phyloP scores from a whole-genome alignment of 1,284 basidiomycete species.

The Rhizoctonia solani region DNA sequence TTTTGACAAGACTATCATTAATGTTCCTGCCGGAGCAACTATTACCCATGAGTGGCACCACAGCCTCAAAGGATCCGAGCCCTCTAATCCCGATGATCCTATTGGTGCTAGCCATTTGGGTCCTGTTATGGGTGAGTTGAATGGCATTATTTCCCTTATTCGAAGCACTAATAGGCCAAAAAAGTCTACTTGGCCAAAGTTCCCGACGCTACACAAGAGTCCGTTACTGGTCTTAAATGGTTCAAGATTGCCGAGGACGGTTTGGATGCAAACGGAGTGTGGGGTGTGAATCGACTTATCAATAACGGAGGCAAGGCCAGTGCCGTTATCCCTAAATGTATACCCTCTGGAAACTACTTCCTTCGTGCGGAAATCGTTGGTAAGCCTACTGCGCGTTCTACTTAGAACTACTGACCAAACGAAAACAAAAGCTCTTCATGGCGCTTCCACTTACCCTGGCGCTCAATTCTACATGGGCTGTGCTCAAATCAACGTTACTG shows the following conservation, averaged over 20 bases:
- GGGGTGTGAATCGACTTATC: slow-evolving; percentile 41
- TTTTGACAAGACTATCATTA: slow-evolving; percentile 3
- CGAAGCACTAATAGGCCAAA: background rate
- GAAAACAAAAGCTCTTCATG: slow-evolving; percentile 9
- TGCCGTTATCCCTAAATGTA: slow-evolving; percentile 53
- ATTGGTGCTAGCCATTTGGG: slow-evolving; percentile 2
- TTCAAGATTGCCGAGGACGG: slow-evolving; percentile 59
- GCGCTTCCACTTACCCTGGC: slow-evolving; percentile 39
- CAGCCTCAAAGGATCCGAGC: background rate
- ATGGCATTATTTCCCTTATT: background rate
- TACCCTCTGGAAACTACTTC: slow-evolving; percentile 57
- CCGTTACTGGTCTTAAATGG: slow-evolving; percentile 52
- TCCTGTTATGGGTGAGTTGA: slow-evolving; percentile 1
- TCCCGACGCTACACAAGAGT: slow-evolving; percentile 52
- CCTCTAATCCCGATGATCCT: background rate
- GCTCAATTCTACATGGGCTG: slow-evolving; percentile 47
- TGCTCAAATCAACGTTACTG: slow-evolving; percentile 44
- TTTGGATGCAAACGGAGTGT: slow-evolving; percentile 51
- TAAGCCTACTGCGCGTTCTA: background rate
- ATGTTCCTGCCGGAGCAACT: slow-evolving; percentile 16
- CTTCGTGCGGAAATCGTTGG: slow-evolving; percentile 58
- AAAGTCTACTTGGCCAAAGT: slow-evolving; percentile 55
- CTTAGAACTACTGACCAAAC: background rate
- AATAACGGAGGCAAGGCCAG: slow-evolving; percentile 59
- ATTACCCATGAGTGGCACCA: slow-evolving; percentile 26